Percentiles rank a stretch among this genome's conserved stretches.
phyloP scores from a whole-genome alignment of 2,329 filamentous ascomycete species.

The Colletotrichum sp. region DNA sequence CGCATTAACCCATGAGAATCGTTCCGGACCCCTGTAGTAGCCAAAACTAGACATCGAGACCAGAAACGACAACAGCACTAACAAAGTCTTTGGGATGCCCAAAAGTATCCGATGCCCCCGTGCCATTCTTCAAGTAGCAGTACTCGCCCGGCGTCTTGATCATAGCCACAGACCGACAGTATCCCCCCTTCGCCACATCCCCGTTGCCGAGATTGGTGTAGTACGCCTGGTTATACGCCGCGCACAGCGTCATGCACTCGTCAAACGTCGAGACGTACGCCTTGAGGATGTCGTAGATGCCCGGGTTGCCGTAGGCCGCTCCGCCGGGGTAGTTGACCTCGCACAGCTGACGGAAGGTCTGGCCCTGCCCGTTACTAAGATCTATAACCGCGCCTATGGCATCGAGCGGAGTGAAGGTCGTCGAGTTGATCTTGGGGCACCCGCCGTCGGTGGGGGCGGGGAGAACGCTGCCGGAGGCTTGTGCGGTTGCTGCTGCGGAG shows the following conservation, averaged over 20 bases:
- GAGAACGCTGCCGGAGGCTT: not conserved
- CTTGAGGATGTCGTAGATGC: slow-evolving; percentile 22
- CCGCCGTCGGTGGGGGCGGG: slow-evolving; percentile 22
- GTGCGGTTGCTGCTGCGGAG: not conserved
- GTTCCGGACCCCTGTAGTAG: not conserved
- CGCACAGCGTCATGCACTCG: slow-evolving; percentile 24
- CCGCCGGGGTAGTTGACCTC: slow-evolving; percentile 22
- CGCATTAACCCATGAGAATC: not conserved
- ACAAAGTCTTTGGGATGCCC: slow-evolving; percentile 1
- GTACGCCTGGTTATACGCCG: slow-evolving; percentile 16
- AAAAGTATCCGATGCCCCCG: slow-evolving; percentile 18
- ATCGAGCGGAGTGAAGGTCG: slow-evolving; percentile 18
- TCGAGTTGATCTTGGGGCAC: slow-evolving; percentile 22
- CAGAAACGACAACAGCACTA: slow-evolving; percentile 15
- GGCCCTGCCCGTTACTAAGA: not conserved
- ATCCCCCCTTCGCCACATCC: not conserved
- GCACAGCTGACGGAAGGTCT: slow-evolving; percentile 20
- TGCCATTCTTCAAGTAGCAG: slow-evolving; percentile 26
- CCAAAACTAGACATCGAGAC: not conserved
- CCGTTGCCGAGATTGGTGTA: not conserved
- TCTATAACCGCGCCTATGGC: not conserved
- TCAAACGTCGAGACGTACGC: slow-evolving; percentile 23
- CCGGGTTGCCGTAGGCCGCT: slow-evolving; percentile 18
- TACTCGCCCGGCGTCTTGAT: slow-evolving; percentile 23
- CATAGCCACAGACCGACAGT: slow-evolving; percentile 22